Percentiles rank a stretch among this genome's conserved stretches.
Evolutionary conservation across 352 stramenopile genomes (phyloP).

Genomic region (Blastocystis sp.): DNA sequence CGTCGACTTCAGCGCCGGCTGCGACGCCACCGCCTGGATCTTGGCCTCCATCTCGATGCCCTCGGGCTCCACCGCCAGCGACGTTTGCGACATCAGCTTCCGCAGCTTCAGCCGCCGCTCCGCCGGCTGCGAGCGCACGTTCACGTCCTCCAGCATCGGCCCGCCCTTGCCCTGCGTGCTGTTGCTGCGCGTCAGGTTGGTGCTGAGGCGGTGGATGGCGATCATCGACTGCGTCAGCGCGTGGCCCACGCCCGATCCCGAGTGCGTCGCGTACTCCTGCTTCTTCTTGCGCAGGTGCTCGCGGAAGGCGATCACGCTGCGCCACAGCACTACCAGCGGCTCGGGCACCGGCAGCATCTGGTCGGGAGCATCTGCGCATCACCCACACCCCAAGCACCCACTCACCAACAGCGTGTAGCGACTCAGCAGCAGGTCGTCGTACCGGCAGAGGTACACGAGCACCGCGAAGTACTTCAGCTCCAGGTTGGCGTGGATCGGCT

Average conservation of each 20-base stretch:
- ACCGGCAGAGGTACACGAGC: constrained; percentile 29
- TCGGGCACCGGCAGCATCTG: neutral
- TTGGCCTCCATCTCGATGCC: neutral
- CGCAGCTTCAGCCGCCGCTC: neutral
- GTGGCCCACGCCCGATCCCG: neutral
- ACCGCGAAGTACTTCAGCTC: constrained; percentile 28
- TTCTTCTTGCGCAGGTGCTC: constrained; percentile 60
- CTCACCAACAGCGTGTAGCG: neutral
- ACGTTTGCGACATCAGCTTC: neutral
- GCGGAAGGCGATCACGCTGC: constrained; percentile 19
- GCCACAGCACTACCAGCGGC: neutral
- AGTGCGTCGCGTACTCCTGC: constrained; percentile 45
- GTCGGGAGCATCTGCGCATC: neutral
- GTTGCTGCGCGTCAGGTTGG: neutral
- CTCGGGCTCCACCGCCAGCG: neutral
- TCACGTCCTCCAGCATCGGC: neutral
- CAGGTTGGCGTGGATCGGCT: constrained; percentile 23
- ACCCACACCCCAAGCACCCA: neutral
- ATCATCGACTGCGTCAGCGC: constrained; percentile 16
- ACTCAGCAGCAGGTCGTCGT: constrained; percentile 3
- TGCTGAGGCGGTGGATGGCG: constrained; percentile 5
- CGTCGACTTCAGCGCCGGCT: neutral
- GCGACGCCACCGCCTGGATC: neutral
- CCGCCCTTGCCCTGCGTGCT: neutral
- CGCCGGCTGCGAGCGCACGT: neutral